Conservation (phyloP, 139 green algal species). For the Volvox africanus region DNA sequence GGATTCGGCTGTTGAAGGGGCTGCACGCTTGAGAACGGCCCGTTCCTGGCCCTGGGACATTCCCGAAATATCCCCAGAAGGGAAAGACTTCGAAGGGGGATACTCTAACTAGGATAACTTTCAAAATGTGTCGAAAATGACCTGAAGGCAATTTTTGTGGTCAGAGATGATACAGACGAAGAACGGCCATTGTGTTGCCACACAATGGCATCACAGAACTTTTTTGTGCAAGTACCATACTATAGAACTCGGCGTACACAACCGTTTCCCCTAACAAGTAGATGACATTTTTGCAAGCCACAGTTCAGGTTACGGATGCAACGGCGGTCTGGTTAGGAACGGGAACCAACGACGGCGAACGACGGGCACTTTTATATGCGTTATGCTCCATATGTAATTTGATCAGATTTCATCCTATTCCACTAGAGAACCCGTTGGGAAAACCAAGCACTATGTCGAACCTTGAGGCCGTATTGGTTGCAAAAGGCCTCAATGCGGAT, state of each 20-base stretch:
- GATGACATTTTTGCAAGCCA: no score
- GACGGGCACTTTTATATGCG: background rate
- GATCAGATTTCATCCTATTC: no score
- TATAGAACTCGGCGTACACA: background rate
- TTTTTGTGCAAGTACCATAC: background rate
- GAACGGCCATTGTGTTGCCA: background rate
- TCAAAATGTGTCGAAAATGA: no score
- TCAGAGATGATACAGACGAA: background rate
- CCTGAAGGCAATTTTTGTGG: background rate
- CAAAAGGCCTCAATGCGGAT: background rate
- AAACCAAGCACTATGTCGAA: background rate
- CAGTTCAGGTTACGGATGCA: background rate
- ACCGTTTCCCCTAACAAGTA: no score
- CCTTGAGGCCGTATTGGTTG: background rate
- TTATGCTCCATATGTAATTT: background rate
- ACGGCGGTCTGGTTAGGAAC: background rate
- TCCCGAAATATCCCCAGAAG: background rate
- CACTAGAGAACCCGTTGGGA: no score
- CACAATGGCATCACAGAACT: no score
- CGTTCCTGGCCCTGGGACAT: slow-evolving; percentile 43
- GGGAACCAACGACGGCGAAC: background rate
- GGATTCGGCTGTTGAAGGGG: background rate
- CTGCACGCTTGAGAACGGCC: slow-evolving; percentile 23
- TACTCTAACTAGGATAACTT: no score
- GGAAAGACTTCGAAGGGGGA: no score